These are phyloP conservation scores for Aureobasidium sp. DNA, from an alignment of 2,329 filamentous ascomycete species.

Conservation along the genomic window DNA sequence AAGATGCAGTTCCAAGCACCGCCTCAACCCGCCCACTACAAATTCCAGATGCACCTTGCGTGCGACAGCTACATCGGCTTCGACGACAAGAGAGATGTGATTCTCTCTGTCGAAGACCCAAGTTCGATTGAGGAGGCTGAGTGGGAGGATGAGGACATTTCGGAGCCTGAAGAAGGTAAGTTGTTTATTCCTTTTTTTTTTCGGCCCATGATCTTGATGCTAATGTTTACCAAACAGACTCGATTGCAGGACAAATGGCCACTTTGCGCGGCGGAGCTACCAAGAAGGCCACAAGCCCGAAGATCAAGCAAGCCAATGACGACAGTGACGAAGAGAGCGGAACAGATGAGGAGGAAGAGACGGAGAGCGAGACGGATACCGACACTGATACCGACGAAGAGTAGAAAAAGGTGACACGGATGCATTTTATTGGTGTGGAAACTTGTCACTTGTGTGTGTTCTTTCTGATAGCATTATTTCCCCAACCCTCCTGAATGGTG, in stretches of 20 bases:
- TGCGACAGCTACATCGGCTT: conserved; percentile 95
- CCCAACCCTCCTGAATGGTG: too few relatives aligned
- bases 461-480: background rate
- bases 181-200: conserved; percentile 14
- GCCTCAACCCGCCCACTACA: conserved; percentile 84
- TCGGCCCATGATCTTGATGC: background rate
- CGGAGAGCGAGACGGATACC: conserved; percentile 34
- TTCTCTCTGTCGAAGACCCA: conserved; percentile 79
- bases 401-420: conserved; percentile 17
- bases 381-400: conserved; percentile 71
- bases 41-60: conserved; percentile 86
- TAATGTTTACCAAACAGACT: conserved; percentile 22
- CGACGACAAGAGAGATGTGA: conserved; percentile 85
- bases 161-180: conserved; percentile 94
- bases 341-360: conserved; percentile 27
- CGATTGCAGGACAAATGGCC: conserved; percentile 31
- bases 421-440: background rate
- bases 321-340: conserved; percentile 29
- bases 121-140: conserved; percentile 70
- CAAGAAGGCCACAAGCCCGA: conserved; percentile 13
- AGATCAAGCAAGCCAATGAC: conserved; percentile 14
- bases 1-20: conserved; percentile 97
- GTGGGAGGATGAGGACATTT: conserved; percentile 62
- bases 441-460: background rate
- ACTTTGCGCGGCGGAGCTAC: conserved; percentile 27